Evolutionary conservation across 2,329 filamentous ascomycete genomes (phyloP).

Genomic region (Phialophora macrospora): DNA sequence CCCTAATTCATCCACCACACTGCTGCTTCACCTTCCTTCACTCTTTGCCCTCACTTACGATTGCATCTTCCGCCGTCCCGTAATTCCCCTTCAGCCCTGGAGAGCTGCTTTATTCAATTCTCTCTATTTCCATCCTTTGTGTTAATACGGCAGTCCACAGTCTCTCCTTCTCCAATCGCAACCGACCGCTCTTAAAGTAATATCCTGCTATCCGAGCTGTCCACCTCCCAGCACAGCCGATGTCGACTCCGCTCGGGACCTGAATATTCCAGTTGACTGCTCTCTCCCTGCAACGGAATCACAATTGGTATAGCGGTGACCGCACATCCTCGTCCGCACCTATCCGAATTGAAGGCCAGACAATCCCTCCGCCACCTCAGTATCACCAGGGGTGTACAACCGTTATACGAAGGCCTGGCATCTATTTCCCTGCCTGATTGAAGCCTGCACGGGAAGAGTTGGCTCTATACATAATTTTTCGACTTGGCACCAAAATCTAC

Average conservation of each 20-base stretch:
- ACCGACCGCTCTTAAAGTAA: slow-evolving; percentile 25
- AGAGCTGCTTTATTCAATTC: slow-evolving; percentile 35
- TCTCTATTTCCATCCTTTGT: slow-evolving; percentile 29
- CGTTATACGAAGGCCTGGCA: background rate
- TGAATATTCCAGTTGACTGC: background rate
- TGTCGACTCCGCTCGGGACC: background rate
- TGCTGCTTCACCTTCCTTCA: slow-evolving; percentile 24
- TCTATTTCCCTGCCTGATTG: background rate
- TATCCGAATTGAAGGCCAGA: slow-evolving; percentile 2
- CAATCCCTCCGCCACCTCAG: background rate
- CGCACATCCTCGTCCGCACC: background rate
- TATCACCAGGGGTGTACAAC: background rate
- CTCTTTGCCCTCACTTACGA: slow-evolving; percentile 16
- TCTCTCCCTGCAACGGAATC: background rate
- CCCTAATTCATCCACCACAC: slow-evolving; percentile 27
- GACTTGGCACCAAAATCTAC: background rate
- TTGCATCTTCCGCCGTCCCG: slow-evolving; percentile 19
- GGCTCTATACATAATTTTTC: slow-evolving; percentile 14
- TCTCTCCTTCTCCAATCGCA: slow-evolving; percentile 20
- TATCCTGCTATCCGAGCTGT: slow-evolving; percentile 22
- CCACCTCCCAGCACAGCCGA: slow-evolving; percentile 6
- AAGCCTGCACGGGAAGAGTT: slow-evolving; percentile 1
- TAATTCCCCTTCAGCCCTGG: slow-evolving; percentile 36
- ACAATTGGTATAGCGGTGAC: background rate
- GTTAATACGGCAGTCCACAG: slow-evolving; percentile 28